Conservation (phyloP, 345 rosid species). For the Boechera divaricarpa region DNA sequence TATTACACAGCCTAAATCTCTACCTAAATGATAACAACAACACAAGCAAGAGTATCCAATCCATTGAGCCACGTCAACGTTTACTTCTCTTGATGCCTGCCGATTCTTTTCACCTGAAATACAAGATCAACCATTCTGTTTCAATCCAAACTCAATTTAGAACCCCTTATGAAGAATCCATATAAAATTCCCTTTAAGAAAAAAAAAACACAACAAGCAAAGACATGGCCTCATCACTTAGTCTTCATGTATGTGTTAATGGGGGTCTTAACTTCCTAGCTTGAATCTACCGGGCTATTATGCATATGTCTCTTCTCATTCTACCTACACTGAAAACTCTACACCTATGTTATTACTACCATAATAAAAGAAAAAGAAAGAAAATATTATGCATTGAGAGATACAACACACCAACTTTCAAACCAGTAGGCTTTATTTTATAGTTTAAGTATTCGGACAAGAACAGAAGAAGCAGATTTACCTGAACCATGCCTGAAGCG, state of each 20-base stretch:
- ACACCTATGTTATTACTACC: constrained; percentile 11
- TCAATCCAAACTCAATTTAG: background rate
- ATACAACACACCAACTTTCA: constrained; percentile 10
- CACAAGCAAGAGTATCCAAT: constrained; percentile 7
- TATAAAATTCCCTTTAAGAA: background rate
- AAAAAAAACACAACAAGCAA: background rate
- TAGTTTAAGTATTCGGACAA: background rate
- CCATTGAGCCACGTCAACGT: constrained; percentile 22
- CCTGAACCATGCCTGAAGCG: constrained; percentile 43
- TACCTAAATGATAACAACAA: constrained; percentile 22
- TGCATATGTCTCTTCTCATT: constrained; percentile 3
- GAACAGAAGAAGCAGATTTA: constrained; percentile 17
- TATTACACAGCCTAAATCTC: constrained; percentile 40
- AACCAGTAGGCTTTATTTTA: background rate
- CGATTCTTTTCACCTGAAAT: constrained; percentile 35
- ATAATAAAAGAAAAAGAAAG: background rate
- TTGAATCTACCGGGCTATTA: background rate
- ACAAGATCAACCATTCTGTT: constrained; percentile 2
- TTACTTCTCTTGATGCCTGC: constrained; percentile 30
- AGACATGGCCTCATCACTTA: constrained; percentile 12
- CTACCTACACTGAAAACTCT: background rate
- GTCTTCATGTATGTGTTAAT: constrained; percentile 20
- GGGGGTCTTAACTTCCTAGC: constrained; percentile 9
- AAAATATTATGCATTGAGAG: background rate
- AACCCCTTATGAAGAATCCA: background rate